Evolutionary conservation across 495 filamentous ascomycete genomes (phyloP), one percentile per base, ranked within the genome.

Genomic region (Pseudevernia furfuracea): DNA sequence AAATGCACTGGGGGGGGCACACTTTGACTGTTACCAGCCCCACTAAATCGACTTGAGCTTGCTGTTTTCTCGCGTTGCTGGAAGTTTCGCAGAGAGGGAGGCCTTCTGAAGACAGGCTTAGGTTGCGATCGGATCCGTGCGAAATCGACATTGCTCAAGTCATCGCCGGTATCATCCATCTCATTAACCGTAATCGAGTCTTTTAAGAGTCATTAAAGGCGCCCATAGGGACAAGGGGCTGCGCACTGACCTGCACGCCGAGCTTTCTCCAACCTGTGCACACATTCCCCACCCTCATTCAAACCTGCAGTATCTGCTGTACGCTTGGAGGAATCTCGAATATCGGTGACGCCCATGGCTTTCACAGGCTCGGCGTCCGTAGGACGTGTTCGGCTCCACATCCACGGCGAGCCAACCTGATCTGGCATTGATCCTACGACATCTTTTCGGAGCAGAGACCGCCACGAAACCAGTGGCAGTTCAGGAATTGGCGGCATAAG

Each of bases 291-390:
- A 61, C 52, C 12, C 46, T 59, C 21, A 32, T 62, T 69, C 34
- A 57, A 61, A 66, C 52, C 38, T 66, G 8, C 49, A 25, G 21
- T 58, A n/a, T 58, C 52, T 68, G 28, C 44, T 55, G 44, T 46
- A 48, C 46, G 61, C 60, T 53, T 60, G 38, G 62, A 69, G 44
- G 56, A n/a, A n/a, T n/a, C n/a, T n/a, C n/a, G n/a, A n/a, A n/a
- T n/a, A n/a, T n/a, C n/a, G n/a, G n/a, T n/a, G 34, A n/a, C 38
- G 28, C 25, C 30, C 19, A 49, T 64, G 1, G 25, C 52, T 58
- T 4, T 58, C 37, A 48, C 2, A 48, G n/a, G 9, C 9, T 48
- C 10, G 25, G 25, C n/a, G 12, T 48, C n/a, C 44, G 44, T 48
- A 48, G 15, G 19, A 17, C 2, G 21, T 9, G 17, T n/a, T 44